A percentile compares a stretch with the other conserved stretches of the same genome.
Conservation (phyloP, 371 early-diverging fungal species). For the Thermomucor indicae-seudaticae region DNA sequence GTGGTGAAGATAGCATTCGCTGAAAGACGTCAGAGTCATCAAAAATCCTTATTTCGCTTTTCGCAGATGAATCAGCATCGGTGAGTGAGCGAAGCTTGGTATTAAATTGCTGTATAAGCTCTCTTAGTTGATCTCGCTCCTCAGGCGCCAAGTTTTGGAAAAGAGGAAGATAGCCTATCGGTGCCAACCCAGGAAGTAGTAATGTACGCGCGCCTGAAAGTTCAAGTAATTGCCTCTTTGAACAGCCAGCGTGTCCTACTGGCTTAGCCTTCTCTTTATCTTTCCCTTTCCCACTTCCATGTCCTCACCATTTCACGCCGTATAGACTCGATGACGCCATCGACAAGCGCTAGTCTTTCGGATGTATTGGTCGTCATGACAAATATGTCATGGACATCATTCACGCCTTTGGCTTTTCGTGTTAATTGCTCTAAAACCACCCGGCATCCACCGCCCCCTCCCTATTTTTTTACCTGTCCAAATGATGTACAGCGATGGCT, state of each 20-base stretch:
- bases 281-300: not conserved
- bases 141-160: not conserved
- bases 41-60: too few species aligned
- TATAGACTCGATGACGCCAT: conserved; percentile 3
- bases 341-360: not conserved
- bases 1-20: too few species aligned
- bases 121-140: not conserved
- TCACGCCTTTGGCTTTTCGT: conserved; percentile 8
- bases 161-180: conserved; percentile 10
- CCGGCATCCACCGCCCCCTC: not conserved
- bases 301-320: conserved; percentile 4
- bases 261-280: not conserved
- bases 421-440: not conserved
- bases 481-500: conserved; percentile 1
- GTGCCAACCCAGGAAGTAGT: conserved; percentile 10
- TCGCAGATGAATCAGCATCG: not conserved
- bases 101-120: not conserved
- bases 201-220: conserved; percentile 4
- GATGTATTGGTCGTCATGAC: not conserved
- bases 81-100: too few species aligned
- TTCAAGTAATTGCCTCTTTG: too few species aligned
- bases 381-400: conserved; percentile 26
- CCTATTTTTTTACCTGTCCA: conserved; percentile 9
- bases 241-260: not conserved
- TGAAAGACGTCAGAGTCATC: too few species aligned